Base-by-base conservation (phyloP, 441 rosid genomes). In the Croton setiger region DNA sequence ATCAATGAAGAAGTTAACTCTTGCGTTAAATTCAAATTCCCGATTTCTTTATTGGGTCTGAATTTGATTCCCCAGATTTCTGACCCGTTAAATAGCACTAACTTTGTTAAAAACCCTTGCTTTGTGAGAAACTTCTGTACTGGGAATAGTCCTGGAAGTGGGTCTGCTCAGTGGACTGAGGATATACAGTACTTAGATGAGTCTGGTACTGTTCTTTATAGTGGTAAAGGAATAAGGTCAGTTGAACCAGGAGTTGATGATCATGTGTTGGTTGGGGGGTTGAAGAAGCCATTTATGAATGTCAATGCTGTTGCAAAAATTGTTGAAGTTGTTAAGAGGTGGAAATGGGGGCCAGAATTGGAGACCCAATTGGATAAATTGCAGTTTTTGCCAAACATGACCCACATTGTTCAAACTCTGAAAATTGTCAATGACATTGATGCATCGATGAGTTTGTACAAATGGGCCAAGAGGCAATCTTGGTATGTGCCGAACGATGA, bases 271-370 rank as follows among this genome's bases (percentile, higher is more conserved):
- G 80, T 92, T 41, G 99, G 99, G 60, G 96, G 74, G 64, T 51
- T 90, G 54, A 92, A 83, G 85, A 94, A 88, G 82, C 96, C 98
- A 5, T 63, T 88, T 37, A 55, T 83, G 79, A 92, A 90, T 78
- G 84, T 90, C 62, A 86, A 88, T 33, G 90, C 94, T 0, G 99
- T 92, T 49, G 87, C 94, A 0, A 92, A 94, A 85, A 85, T 92
- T 67, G 94, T 90, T 68, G 99, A 94, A 78, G 84, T 90, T 73
- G 93, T 89, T 53, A 87, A 83, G 82, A 83, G 98, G 81, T 94
- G 99, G 98, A 92, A 85, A 80, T 94, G 99, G 99, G 99, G 99
- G 23, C 97, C 94, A 0, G 96, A 91, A 77, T 73, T 94, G 69
- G 99, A 94, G 81, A 86, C 81, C 39, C 97, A 94, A 2, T 76